phyloP scores from a whole-genome alignment of 345 rosid genomes.

The Rhodomyrtus tomentosa region DNA sequence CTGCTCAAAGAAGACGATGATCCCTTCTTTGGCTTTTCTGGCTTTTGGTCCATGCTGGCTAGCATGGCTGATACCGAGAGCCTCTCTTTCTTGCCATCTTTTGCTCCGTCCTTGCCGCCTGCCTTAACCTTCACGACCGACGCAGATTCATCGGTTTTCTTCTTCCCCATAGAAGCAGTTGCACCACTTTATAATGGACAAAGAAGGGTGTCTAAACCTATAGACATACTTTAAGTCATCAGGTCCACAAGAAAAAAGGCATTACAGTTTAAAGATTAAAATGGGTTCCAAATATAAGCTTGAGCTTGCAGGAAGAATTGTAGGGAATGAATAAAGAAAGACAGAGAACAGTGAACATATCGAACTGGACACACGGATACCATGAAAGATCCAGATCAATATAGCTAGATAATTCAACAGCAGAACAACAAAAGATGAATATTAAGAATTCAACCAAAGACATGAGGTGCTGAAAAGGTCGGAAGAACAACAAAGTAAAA shows the following conservation, averaged over 20 bases:
- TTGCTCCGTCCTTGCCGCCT: constrained; percentile 36
- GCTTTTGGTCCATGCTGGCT: constrained; percentile 75
- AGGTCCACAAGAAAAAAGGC: neutral
- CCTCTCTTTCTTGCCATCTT: constrained; percentile 55
- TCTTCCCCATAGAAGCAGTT: constrained; percentile 52
- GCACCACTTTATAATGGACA: neutral
- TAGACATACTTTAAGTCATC: neutral
- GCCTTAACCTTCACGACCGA: constrained; percentile 34
- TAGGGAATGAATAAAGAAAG: neutral
- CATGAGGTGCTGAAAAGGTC: neutral
- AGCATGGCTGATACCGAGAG: constrained; percentile 72
- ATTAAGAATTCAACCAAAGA: neutral
- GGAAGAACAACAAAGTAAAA: neutral
- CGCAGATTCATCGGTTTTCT: constrained; percentile 46
- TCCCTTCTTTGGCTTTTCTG: constrained; percentile 64
- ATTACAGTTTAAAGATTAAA: neutral
- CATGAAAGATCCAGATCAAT: neutral
- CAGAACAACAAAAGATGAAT: neutral
- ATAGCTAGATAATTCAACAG: neutral
- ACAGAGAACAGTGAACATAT: neutral
- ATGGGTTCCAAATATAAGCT: neutral
- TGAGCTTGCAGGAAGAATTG: neutral
- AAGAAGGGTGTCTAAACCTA: neutral
- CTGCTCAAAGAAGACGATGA: constrained; percentile 21
- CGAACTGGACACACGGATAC: neutral